Percentiles rank a stretch among this genome's conserved stretches.
Conservation (phyloP, 495 filamentous ascomycete genomes). For the Penicillium goetzii region DNA sequence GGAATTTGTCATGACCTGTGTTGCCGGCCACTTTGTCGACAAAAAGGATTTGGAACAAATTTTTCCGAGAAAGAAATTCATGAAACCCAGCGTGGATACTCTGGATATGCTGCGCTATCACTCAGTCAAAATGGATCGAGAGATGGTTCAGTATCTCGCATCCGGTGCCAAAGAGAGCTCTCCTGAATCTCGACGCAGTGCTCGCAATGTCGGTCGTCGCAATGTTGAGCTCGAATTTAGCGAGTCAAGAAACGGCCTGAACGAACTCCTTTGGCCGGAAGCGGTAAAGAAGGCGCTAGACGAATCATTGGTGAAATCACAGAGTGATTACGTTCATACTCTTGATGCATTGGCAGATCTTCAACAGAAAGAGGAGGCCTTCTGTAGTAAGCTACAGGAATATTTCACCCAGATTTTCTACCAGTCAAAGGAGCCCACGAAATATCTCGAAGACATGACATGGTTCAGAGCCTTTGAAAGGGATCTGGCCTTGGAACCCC, state of each 20-base stretch:
- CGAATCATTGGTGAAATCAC: not conserved
- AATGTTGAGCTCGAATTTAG: not conserved
- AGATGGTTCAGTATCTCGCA: constrained; percentile 9
- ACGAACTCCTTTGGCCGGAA: not conserved
- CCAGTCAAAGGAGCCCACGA: not conserved
- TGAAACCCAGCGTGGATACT: not conserved
- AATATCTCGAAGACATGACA: not conserved
- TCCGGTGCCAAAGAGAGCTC: not conserved
- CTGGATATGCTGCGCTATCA: constrained; percentile 16
- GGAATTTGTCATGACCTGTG: constrained; percentile 21
- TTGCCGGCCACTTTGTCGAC: constrained; percentile 12
- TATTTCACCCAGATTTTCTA: not conserved
- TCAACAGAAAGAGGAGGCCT: not conserved
- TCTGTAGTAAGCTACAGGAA: not conserved
- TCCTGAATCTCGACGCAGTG: not conserved
- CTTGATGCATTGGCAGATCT: not conserved
- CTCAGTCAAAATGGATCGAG: constrained; percentile 9
- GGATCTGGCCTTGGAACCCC: not conserved
- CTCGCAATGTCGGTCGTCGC: not conserved
- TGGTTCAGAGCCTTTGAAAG: not conserved
- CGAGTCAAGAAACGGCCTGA: not conserved
- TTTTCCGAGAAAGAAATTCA: not conserved
- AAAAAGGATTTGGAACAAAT: constrained; percentile 4
- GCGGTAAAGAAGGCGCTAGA: not conserved
- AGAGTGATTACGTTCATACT: not conserved